Evolutionary conservation across 192 early-diverging fungal species (phyloP).

Genomic region (Umbelopsis vinacea): DNA sequence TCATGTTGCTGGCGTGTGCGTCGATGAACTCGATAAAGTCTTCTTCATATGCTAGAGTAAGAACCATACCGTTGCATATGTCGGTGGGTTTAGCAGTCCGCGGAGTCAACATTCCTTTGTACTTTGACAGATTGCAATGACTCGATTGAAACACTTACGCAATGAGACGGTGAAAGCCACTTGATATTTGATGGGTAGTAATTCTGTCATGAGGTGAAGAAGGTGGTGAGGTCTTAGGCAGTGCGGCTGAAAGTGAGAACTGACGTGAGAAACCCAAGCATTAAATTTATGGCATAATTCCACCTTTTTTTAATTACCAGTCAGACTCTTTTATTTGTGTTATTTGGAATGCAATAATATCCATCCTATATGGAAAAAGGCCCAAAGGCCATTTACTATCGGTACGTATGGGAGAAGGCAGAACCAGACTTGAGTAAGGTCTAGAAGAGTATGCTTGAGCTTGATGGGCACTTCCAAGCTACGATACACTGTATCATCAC

Average conservation of each 20-base stretch:
- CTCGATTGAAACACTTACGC: background rate
- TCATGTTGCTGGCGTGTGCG: conserved; percentile 16
- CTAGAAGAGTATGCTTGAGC: conserved; percentile 21
- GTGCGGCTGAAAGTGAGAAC: background rate
- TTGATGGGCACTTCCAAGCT: conserved; percentile 22
- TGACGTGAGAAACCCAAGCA: conserved; percentile 8
- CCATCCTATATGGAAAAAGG: background rate
- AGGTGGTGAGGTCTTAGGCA: background rate
- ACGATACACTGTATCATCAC: conserved; percentile 1
- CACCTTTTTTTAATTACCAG: background rate
- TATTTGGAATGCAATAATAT: background rate
- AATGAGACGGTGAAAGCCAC: conserved; percentile 13
- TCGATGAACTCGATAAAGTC: conserved; percentile 11
- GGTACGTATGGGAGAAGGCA: conserved; percentile 33
- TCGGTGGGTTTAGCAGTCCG: background rate
- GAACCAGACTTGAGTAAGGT: conserved; percentile 29
- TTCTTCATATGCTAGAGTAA: background rate
- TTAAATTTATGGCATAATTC: too few species aligned
- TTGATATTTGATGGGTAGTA: conserved; percentile 18
- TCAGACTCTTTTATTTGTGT: background rate
- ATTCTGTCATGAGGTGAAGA: background rate
- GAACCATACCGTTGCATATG: background rate
- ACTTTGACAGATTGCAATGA: too few species aligned
- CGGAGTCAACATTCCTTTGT: background rate
- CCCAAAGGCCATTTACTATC: conserved; percentile 1